Evolutionary conservation across 148 eudicot genomes (phyloP).

Genomic region (Heliamphora exappendiculata): DNA sequence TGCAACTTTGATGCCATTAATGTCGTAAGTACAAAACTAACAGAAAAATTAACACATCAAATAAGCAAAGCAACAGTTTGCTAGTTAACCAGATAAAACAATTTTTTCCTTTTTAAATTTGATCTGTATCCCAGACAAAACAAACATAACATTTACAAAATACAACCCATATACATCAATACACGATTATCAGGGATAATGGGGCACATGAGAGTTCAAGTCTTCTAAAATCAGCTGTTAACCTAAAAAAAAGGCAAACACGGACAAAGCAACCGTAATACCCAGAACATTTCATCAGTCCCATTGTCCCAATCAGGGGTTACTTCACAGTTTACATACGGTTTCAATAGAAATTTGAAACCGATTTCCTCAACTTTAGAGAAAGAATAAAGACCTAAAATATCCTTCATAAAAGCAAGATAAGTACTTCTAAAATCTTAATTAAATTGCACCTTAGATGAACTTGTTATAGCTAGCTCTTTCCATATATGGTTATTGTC

Average conservation of each 20-base stretch:
- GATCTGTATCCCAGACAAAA: neutral
- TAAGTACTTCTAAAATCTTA: no score
- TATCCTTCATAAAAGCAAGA: no score
- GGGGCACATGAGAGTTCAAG: neutral
- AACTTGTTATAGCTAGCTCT: no score
- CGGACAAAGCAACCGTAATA: neutral
- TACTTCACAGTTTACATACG: neutral
- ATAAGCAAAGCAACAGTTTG: neutral
- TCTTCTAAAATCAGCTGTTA: neutral
- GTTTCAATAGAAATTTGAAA: neutral
- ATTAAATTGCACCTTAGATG: no score
- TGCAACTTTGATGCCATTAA: slow-evolving; percentile 35
- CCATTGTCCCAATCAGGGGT: neutral
- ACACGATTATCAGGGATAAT: neutral
- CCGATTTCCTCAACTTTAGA: neutral
- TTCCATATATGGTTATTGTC: no score
- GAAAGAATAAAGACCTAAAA: no score
- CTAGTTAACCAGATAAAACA: neutral
- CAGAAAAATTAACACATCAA: neutral
- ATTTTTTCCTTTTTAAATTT: no score
- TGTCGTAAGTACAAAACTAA: slow-evolving; percentile 6
- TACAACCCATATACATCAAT: neutral
- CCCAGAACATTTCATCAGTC: no score
- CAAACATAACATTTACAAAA: neutral
- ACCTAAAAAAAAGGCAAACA: neutral